A percentile compares a stretch with the other conserved stretches of the same genome.
Evolutionary conservation across 768 basidiomycete species (phyloP).

Genomic region (Pleurotus salmoneostramineus): DNA sequence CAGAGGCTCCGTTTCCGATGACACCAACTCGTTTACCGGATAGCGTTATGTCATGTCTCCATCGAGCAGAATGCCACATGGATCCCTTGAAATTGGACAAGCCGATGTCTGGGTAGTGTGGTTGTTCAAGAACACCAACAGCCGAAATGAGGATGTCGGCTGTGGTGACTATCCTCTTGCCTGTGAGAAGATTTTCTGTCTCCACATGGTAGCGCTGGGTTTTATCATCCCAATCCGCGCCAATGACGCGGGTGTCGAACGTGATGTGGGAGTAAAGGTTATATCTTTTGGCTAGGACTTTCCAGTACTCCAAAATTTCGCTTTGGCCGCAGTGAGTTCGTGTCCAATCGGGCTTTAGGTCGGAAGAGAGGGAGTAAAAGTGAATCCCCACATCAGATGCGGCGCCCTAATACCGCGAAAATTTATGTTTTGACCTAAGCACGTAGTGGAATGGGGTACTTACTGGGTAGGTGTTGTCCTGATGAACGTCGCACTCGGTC

Average conservation of each 20-base stretch:
- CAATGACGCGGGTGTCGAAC: conserved; percentile 40
- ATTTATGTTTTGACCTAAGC: not conserved
- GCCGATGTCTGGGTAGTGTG: conserved; percentile 30
- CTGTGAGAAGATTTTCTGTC: conserved; percentile 27
- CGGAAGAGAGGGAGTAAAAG: conserved; percentile 45
- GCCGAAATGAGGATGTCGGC: conserved; percentile 52
- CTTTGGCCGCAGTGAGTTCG: conserved; percentile 35
- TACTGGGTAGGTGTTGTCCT: conserved; percentile 25
- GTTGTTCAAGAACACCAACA: conserved; percentile 41
- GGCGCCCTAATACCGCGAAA: conserved; percentile 27
- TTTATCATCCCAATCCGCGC: conserved; percentile 38
- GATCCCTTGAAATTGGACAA: conserved; percentile 40
- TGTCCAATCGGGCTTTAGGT: conserved; percentile 42
- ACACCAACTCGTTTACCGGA: conserved; percentile 48
- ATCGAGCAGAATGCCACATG: conserved; percentile 51
- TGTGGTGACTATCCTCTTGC: conserved; percentile 21
- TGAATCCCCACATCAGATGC: conserved; percentile 38
- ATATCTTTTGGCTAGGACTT: conserved; percentile 35
- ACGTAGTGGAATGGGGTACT: not conserved
- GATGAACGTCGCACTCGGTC: not conserved
- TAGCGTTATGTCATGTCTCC: conserved; percentile 37
- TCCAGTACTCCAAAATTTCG: conserved; percentile 42
- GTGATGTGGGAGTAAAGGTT: conserved; percentile 32
- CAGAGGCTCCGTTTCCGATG: conserved; percentile 56
- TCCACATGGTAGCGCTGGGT: conserved; percentile 32